These are phyloP conservation scores for Penicillium janthinellum DNA, from an alignment of 2,329 filamentous ascomycete species.

Conservation along the genomic window DNA sequence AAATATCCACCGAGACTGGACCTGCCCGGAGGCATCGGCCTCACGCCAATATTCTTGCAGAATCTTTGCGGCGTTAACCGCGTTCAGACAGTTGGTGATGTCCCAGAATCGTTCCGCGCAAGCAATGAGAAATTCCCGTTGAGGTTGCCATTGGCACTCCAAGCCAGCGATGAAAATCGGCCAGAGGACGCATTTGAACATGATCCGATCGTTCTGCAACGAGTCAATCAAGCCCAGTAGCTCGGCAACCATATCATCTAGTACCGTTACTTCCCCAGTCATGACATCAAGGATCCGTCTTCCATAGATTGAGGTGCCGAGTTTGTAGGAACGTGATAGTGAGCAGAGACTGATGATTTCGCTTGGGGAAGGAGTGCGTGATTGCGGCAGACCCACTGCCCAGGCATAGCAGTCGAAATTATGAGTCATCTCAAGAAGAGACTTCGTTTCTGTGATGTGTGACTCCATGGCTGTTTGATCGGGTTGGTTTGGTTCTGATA, in stretches of 20 bases:
- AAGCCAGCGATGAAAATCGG: slow-evolving; percentile 38
- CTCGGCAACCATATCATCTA: slow-evolving; percentile 27
- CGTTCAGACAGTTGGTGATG: slow-evolving; percentile 36
- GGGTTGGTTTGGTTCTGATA: slow-evolving; percentile 11
- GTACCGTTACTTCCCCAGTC: slow-evolving; percentile 9
- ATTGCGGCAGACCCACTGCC: slow-evolving; percentile 24
- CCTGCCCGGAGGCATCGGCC: neutral
- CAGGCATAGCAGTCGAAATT: slow-evolving; percentile 33
- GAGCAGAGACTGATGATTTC: slow-evolving; percentile 26
- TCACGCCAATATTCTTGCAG: slow-evolving; percentile 32
- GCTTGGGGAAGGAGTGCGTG: slow-evolving; percentile 13
- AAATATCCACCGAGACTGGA: slow-evolving; percentile 33
- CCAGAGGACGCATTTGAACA: slow-evolving; percentile 41
- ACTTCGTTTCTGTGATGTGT: slow-evolving; percentile 15
- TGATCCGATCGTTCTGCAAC: slow-evolving; percentile 25
- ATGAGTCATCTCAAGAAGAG: slow-evolving; percentile 23
- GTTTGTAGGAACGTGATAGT: slow-evolving; percentile 33
- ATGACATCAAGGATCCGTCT: slow-evolving; percentile 34
- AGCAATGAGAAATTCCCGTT: slow-evolving; percentile 27
- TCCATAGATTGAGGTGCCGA: slow-evolving; percentile 36
- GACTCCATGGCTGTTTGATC: slow-evolving; percentile 5
- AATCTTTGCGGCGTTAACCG: slow-evolving; percentile 34
- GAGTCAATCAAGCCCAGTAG: slow-evolving; percentile 28
- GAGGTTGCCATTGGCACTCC: slow-evolving; percentile 27
- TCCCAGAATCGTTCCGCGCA: slow-evolving; percentile 35